Percentiles rank a stretch among this genome's conserved stretches.
phyloP scores from a whole-genome alignment of 176 grass and related monocot genomes.

The Puccinellia tenuiflora region DNA sequence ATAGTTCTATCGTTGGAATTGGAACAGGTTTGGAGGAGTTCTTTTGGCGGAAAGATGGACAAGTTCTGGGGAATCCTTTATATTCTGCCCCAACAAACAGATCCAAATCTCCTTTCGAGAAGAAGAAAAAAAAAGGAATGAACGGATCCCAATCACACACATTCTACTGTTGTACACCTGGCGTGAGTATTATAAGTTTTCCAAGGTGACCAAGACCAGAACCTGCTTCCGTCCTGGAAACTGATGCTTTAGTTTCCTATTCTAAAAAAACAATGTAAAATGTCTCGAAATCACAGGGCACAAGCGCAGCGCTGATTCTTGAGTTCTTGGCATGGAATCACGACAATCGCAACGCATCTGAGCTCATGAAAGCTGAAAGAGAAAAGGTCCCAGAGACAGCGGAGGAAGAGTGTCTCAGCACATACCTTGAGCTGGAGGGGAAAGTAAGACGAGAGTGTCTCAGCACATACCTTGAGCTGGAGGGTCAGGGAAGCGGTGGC shows the following conservation, averaged over 20 bases:
- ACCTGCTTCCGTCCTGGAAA: not conserved
- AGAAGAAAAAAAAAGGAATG: not conserved
- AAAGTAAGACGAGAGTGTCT: not conserved
- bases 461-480: not conserved
- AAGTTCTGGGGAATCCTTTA: not conserved
- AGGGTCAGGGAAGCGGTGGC: constrained; percentile 13
- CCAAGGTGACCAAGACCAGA: not conserved
- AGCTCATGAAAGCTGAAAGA: not conserved
- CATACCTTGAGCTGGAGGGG: constrained; percentile 9
- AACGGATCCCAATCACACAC: not conserved
- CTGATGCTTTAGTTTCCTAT: not conserved
- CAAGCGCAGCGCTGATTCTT: not conserved
- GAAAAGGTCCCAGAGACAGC: not conserved
- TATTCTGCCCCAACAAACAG: not conserved
- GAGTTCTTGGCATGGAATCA: not conserved
- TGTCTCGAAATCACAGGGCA: not conserved
- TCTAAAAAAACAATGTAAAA: not conserved
- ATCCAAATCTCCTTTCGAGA: not conserved
- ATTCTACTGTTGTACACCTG: not conserved
- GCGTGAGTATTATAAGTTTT: not conserved
- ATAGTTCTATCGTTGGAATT: not conserved
- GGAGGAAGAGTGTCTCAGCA: not conserved
- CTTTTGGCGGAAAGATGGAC: not conserved
- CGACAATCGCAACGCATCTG: not conserved
- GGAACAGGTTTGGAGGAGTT: not conserved